Evolutionary conservation across 768 basidiomycete genomes (phyloP).

Genomic region (Phylloporus scabripes): DNA sequence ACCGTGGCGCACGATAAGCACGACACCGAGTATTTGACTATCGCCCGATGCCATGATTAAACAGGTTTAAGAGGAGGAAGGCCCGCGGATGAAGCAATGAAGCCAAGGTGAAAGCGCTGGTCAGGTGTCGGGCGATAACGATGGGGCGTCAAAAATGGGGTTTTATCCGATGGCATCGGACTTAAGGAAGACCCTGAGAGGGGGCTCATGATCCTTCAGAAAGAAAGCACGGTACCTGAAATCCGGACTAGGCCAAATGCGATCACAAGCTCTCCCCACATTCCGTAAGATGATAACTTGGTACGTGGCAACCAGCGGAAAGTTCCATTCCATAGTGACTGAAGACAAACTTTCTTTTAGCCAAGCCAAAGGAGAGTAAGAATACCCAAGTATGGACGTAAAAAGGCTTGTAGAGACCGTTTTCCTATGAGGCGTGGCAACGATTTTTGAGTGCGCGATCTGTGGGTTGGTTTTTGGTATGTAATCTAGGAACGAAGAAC

Average conservation of each 20-base stretch:
- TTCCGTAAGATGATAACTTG: not conserved
- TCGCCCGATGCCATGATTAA: constrained; percentile 13
- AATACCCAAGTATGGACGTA: too few relatives aligned
- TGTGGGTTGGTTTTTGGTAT: not conserved
- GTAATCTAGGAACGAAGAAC: not conserved
- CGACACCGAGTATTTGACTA: constrained; percentile 45
- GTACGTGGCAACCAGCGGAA: not conserved
- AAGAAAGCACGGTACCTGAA: not conserved
- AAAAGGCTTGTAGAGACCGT: too few relatives aligned
- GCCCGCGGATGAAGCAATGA: not conserved
- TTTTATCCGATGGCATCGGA: not conserved
- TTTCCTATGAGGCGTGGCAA: not conserved
- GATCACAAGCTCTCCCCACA: not conserved
- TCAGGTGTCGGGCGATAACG: not conserved
- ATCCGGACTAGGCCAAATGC: not conserved
- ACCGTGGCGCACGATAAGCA: constrained; percentile 55
- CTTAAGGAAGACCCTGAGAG: not conserved
- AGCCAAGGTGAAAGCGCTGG: not conserved
- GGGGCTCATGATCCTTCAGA: not conserved
- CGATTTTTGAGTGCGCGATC: not conserved
- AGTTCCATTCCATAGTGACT: not conserved
- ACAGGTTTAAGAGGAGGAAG: not conserved
- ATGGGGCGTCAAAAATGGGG: not conserved
- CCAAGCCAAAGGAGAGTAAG: not conserved
- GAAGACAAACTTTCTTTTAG: not conserved